Conservation (phyloP, 1,284 basidiomycete genomes). For the Anthracocystis setariae region DNA sequence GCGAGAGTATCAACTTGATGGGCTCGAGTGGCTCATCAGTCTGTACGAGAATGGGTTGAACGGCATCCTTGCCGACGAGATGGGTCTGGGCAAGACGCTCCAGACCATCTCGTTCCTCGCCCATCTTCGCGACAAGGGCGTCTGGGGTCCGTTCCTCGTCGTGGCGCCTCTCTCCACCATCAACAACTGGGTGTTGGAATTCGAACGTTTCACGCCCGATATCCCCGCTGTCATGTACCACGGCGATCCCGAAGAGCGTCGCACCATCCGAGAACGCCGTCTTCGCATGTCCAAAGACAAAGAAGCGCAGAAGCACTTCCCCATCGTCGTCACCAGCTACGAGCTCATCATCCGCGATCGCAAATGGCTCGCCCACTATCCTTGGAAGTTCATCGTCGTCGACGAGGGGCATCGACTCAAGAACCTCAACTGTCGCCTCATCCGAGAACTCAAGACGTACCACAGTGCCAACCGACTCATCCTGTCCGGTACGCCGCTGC, state of each 20-base stretch:
- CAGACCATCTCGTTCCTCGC: conserved; percentile 93
- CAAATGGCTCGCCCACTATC: conserved; percentile 44
- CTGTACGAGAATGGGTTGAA: conserved; percentile 93
- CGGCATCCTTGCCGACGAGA: conserved; percentile 89
- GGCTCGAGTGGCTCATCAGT: conserved; percentile 94
- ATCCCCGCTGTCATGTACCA: conserved; percentile 91
- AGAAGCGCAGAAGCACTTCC: conserved; percentile 47
- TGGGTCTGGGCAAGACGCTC: conserved; percentile 89
- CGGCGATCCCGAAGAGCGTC: conserved; percentile 80
- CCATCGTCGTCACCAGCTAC: conserved; percentile 86
- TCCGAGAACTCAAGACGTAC: conserved; percentile 90
- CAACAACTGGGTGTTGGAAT: conserved; percentile 91
- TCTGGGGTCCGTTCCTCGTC: conserved; percentile 83
- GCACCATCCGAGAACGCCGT: conserved; percentile 73
- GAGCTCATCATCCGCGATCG: conserved; percentile 81
- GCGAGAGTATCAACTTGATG: conserved; percentile 91
- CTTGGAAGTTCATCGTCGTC: conserved; percentile 85
- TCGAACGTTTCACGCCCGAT: conserved; percentile 75
- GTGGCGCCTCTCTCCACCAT: conserved; percentile 91
- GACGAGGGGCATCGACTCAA: conserved; percentile 95
- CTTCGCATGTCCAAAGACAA: conserved; percentile 34
- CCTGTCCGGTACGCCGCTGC: conserved; percentile 90
- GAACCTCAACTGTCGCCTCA: conserved; percentile 88
- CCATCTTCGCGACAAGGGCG: conserved; percentile 80
- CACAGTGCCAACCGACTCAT: conserved; percentile 86